Conservation (phyloP, 225 moss, liverwort and hornwort genomes). For the Neckera pumila region DNA sequence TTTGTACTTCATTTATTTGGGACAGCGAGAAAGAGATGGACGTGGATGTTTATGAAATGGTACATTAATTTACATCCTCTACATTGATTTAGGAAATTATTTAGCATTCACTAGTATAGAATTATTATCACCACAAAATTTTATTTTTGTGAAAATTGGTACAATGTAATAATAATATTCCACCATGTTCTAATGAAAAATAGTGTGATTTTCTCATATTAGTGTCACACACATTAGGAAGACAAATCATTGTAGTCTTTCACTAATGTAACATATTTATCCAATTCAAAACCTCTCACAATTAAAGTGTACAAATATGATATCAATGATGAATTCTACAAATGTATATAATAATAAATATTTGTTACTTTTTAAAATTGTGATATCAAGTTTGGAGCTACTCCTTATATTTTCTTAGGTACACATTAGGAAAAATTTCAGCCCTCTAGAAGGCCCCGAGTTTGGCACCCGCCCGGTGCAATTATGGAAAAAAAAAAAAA, state of each 20-base stretch:
- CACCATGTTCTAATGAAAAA: rapidly evolving
- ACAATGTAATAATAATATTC: background rate
- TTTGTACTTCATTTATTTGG: background rate
- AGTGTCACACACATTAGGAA: background rate
- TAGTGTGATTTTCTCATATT: too few species aligned
- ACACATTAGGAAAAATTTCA: too few species aligned
- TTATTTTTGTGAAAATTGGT: background rate
- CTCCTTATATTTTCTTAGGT: rapidly evolving
- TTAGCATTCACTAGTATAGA: background rate
- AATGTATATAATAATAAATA: too few species aligned
- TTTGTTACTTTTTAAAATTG: rapidly evolving
- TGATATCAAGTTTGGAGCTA: background rate
- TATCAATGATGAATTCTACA: background rate
- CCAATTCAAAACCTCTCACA: background rate
- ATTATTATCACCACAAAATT: background rate
- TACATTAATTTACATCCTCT: too few species aligned
- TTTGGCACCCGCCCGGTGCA: too few species aligned
- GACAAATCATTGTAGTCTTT: background rate
- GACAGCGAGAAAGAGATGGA: background rate
- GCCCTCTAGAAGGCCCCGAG: too few species aligned
- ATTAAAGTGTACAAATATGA: rapidly evolving
- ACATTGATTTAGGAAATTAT: too few species aligned
- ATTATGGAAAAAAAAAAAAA: too few species aligned
- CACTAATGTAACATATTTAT: rapidly evolving
- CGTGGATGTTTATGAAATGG: too few species aligned